A percentile compares a stretch with the other conserved stretches of the same genome.
Conservation (phyloP, 164 flowering plant species). For the Magnolia changhungtana region DNA sequence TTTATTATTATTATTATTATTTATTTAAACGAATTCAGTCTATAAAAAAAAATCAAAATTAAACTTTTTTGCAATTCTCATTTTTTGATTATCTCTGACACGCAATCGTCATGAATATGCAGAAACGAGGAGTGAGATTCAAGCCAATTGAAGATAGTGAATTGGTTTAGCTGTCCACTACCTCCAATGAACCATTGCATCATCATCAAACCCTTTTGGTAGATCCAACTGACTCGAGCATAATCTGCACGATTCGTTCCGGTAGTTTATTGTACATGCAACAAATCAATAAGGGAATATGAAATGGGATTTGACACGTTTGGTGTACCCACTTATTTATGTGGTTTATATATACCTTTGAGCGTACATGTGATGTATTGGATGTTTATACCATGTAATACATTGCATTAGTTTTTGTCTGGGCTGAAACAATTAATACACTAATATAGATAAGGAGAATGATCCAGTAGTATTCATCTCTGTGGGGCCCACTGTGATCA, state of each 20-base stretch:
- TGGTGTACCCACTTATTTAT: too few species aligned
- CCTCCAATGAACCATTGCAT: neutral
- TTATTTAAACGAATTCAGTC: too few species aligned
- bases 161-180: neutral
- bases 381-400: neutral
- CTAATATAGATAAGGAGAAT: too few species aligned
- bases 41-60: too few species aligned
- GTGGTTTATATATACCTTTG: neutral
- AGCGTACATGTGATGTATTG: neutral
- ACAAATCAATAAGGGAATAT: neutral
- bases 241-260: neutral
- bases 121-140: slow-evolving; percentile 1
- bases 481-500: too few species aligned
- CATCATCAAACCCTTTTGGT: neutral
- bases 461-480: too few species aligned
- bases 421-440: too few species aligned
- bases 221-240: neutral
- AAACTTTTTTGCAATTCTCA: too few species aligned
- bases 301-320: neutral
- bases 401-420: too few species aligned
- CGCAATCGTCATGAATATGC: neutral
- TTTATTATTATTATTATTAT: too few species aligned
- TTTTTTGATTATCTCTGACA: neutral
- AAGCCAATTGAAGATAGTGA: neutral
- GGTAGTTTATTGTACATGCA: neutral